Evolutionary conservation across 257 asterid genomes (phyloP), one percentile per base, ranked within the genome.

Genomic region (Agastache rugosa): DNA sequence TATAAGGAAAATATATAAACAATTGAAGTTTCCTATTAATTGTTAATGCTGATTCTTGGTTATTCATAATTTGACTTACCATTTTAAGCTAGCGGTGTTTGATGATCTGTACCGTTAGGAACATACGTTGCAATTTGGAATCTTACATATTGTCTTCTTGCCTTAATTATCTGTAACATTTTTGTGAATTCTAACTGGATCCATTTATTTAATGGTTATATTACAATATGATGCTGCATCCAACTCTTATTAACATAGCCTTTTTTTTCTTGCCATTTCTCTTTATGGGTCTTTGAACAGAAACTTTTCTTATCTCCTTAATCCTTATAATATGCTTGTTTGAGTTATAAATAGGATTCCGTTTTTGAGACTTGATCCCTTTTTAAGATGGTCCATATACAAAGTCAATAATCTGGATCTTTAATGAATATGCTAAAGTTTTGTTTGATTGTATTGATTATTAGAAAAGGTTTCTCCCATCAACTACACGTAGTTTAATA

Each of bases 401-500:
- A 5, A 15, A 59, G 35, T 59, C 37, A 44, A 50, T 20, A 71
- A 35, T 34, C 63, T 41, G 68, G 34, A 56, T 39, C 42, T 55
- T 37, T 25, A n/a, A 47, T 72, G 19, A 1, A 8, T 63, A 15
- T 48, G 39, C 51, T 6, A 27, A 34, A 27, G 29, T 41, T 56
- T 55, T 16, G 19, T 34, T 35, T 3, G 34, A 37, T 37, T 37
- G 2, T 37, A 37, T 37, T 11, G 42, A 8, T 31, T 31, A 7
- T 31, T 31, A 31, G 37, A 31, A 31, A 31, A 5, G 37, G 37
- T 31, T 4, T 45, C 29, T 58, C 39, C 20, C 51, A 27, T 34
- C 3, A 63, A 19, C 3, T 58, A 11, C 53, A 3, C 51, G 11
- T 10, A 37, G 54, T 50, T 35, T 41, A 60, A 55, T 31, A 11